Evolutionary conservation across 2,329 filamentous ascomycete genomes (phyloP).

Genomic region (Calonectria pseudoreteaudii): DNA sequence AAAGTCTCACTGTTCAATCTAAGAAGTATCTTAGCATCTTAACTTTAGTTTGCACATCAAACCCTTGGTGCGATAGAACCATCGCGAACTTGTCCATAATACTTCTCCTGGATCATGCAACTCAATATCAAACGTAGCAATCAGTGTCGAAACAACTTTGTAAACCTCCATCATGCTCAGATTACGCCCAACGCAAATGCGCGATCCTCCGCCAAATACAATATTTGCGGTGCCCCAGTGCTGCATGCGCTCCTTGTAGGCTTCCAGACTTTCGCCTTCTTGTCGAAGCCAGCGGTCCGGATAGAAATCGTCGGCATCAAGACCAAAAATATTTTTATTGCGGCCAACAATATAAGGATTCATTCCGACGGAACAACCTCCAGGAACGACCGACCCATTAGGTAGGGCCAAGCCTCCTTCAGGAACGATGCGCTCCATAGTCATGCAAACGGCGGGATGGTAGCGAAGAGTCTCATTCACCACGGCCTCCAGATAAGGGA

Average conservation of each 20-base stretch:
- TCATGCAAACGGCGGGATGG: conserved; percentile 56
- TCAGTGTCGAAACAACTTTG: conserved; percentile 60
- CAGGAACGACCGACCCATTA: conserved; percentile 45
- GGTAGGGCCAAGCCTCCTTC: conserved; percentile 47
- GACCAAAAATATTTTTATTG: conserved; percentile 54
- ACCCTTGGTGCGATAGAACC: not conserved
- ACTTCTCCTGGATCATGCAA: conserved; percentile 31
- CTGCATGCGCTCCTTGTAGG: conserved; percentile 32
- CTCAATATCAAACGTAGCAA: conserved; percentile 52
- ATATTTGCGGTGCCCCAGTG: conserved; percentile 51
- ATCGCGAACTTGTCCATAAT: not conserved
- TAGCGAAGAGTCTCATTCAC: conserved; percentile 61
- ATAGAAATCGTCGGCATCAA: conserved; percentile 55
- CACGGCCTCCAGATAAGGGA: conserved; percentile 49
- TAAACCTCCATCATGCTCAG: conserved; percentile 55
- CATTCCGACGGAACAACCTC: conserved; percentile 49
- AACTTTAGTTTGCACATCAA: not conserved
- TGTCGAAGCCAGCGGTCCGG: conserved; percentile 52
- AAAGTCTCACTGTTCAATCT: not conserved
- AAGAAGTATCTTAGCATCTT: not conserved
- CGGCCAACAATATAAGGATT: conserved; percentile 50
- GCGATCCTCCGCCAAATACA: conserved; percentile 55
- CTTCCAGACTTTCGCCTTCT: conserved; percentile 37
- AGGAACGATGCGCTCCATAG: conserved; percentile 60
- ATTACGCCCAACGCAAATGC: conserved; percentile 56